Evolutionary conservation across 2,329 filamentous ascomycete species (phyloP).

Genomic region (Aquanectria penicillioides): DNA sequence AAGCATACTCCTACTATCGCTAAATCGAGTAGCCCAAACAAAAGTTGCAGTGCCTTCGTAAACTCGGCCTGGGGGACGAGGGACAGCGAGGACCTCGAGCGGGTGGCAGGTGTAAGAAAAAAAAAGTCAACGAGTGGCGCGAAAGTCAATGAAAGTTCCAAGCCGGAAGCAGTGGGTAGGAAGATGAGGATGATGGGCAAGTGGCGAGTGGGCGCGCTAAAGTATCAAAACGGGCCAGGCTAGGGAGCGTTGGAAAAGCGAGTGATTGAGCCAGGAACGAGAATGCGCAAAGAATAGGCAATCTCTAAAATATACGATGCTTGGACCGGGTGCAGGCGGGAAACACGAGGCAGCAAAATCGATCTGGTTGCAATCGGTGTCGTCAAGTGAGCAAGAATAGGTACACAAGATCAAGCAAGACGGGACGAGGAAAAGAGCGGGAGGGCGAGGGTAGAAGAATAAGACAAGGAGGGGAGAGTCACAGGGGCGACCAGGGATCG

Average conservation of each 20-base stretch:
- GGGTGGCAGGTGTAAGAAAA: no score
- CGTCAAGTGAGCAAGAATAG: constrained; percentile 10
- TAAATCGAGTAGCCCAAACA: neutral
- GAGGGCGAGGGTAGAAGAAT: constrained; percentile 7
- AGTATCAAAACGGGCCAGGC: constrained; percentile 4
- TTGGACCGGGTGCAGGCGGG: no score
- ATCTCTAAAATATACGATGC: no score
- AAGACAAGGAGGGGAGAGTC: neutral
- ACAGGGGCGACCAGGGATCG: neutral
- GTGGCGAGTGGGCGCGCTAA: constrained; percentile 1
- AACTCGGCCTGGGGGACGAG: no score
- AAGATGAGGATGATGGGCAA: constrained; percentile 1
- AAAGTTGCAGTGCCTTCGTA: neutral
- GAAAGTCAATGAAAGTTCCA: no score
- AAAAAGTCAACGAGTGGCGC: no score
- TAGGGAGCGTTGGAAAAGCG: constrained; percentile 16
- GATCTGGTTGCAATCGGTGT: constrained; percentile 10
- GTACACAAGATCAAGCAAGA: constrained; percentile 7
- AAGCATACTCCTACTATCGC: constrained; percentile 9
- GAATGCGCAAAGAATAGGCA: constrained; percentile 4
- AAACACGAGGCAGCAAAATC: constrained; percentile 15
- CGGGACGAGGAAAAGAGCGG: constrained; percentile 1
- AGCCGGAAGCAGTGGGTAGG: neutral
- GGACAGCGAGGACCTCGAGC: no score
- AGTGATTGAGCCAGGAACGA: constrained; percentile 8